A percentile compares a stretch with the other conserved stretches of the same genome.
Conservation (phyloP, 2,329 filamentous ascomycete species). For the Fonsecaea pugnacius region DNA sequence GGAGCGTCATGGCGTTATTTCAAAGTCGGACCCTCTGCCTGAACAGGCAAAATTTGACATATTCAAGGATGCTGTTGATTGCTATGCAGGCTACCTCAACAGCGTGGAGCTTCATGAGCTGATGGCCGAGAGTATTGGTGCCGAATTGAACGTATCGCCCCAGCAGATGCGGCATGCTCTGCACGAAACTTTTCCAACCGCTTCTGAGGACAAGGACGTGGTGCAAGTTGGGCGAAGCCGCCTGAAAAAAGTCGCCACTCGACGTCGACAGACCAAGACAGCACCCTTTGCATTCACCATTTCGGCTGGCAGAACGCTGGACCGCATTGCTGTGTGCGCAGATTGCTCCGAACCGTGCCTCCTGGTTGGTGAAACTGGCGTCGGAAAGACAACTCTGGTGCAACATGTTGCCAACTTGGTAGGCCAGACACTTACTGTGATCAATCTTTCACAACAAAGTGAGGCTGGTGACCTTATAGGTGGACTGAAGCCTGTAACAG, state of each 20-base stretch:
- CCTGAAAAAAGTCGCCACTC: slow-evolving; percentile 55
- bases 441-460: slow-evolving; percentile 97
- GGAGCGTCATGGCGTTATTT: slow-evolving; percentile 35
- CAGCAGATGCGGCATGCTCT: slow-evolving; percentile 81
- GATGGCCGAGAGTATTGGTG: slow-evolving; percentile 73
- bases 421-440: slow-evolving; percentile 83
- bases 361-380: slow-evolving; percentile 97
- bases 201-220: slow-evolving; percentile 64
- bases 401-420: slow-evolving; percentile 86
- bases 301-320: slow-evolving; percentile 80
- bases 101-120: slow-evolving; percentile 64
- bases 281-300: slow-evolving; percentile 80
- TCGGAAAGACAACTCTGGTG: slow-evolving; percentile 94
- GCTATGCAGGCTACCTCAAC: slow-evolving; percentile 81
- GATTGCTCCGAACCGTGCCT: slow-evolving; percentile 85
- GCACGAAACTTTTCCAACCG: slow-evolving; percentile 68
- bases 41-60: slow-evolving; percentile 78
- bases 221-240: slow-evolving; percentile 70
- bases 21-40: slow-evolving; percentile 52
- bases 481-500: slow-evolving; percentile 94
- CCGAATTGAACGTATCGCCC: slow-evolving; percentile 83
- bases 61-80: slow-evolving; percentile 91
- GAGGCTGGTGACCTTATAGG: slow-evolving; percentile 95
- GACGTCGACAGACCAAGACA: slow-evolving; percentile 44
- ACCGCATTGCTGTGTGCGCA: slow-evolving; percentile 83